Conservation (phyloP, 306 rosid genomes). For the Cucumis sativus region DNA sequence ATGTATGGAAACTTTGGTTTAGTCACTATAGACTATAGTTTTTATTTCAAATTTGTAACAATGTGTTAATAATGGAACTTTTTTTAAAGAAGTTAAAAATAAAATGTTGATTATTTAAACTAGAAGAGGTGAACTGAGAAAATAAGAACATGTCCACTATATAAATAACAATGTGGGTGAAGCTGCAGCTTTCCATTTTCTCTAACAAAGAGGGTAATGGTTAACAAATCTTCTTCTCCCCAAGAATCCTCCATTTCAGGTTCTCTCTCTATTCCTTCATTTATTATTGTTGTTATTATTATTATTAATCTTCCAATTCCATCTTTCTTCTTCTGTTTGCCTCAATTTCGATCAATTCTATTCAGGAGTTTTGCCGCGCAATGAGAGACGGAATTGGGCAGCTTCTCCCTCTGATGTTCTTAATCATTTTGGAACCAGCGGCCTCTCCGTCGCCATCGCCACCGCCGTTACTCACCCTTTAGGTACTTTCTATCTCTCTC, state of each 20-base stretch:
- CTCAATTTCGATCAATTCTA: not conserved
- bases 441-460: slow-evolving; percentile 71
- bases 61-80: too few species aligned
- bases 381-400: slow-evolving; percentile 42
- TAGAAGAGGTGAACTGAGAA: too few species aligned
- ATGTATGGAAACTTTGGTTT: too few species aligned
- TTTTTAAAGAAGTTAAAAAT: too few species aligned
- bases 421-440: slow-evolving; percentile 72
- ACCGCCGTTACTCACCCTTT: slow-evolving; percentile 74
- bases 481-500: slow-evolving; percentile 22
- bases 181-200: too few species aligned
- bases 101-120: too few species aligned
- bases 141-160: not conserved
- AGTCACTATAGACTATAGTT: too few species aligned
- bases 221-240: slow-evolving; percentile 23
- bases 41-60: too few species aligned
- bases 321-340: not conserved
- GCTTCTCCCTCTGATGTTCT: slow-evolving; percentile 44
- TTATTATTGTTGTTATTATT: too few species aligned
- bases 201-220: slow-evolving; percentile 10
- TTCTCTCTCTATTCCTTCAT: slow-evolving; percentile 8
- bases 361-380: slow-evolving; percentile 26
- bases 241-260: slow-evolving; percentile 28
- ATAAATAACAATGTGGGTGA: not conserved
- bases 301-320: not conserved